These are phyloP conservation scores for Phycomyces blakesleeanus DNA, from an alignment of 192 early-diverging fungal species.

Conservation along the genomic window DNA sequence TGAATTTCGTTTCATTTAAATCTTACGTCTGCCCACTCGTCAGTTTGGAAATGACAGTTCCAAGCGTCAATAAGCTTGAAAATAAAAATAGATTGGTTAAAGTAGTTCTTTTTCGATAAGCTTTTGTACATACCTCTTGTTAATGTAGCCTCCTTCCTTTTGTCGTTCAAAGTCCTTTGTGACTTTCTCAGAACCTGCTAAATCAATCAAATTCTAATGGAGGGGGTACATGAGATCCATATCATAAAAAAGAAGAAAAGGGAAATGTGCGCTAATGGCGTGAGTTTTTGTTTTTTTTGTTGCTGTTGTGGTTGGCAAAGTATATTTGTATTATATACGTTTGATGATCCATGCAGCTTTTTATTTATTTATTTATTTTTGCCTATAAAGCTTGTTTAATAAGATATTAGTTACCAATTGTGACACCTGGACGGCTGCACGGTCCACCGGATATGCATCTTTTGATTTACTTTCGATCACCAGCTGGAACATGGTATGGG, in stretches of 20 bases:
- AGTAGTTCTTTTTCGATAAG: not conserved
- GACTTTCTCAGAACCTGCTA: slow-evolving; percentile 96
- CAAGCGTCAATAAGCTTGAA: slow-evolving; percentile 73
- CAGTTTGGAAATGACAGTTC: slow-evolving; percentile 88
- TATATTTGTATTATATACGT: too few relatives aligned
- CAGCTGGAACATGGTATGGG: slow-evolving; percentile 95
- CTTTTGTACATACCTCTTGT: slow-evolving; percentile 51
- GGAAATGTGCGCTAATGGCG: not conserved
- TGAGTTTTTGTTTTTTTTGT: too few relatives aligned
- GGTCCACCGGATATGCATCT: not conserved
- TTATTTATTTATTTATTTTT: not conserved
- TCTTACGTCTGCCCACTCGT: slow-evolving; percentile 58
- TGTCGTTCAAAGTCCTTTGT: slow-evolving; percentile 79
- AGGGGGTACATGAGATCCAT: too few relatives aligned
- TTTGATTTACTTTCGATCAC: slow-evolving; percentile 30
- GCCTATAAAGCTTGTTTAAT: not conserved
- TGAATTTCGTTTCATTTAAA: too few relatives aligned
- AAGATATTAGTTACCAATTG: slow-evolving; percentile 20
- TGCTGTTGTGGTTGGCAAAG: too few relatives aligned
- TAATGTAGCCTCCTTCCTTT: slow-evolving; percentile 96
- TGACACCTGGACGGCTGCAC: slow-evolving; percentile 32
- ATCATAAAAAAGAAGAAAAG: too few relatives aligned
- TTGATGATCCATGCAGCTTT: too few relatives aligned
- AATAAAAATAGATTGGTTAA: not conserved
- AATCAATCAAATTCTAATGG: slow-evolving; percentile 83